Evolutionary conservation across 2,329 filamentous ascomycete species (phyloP), one percentile per base, ranked within the genome.

Genomic region (Emmonsiellopsis sp.): DNA sequence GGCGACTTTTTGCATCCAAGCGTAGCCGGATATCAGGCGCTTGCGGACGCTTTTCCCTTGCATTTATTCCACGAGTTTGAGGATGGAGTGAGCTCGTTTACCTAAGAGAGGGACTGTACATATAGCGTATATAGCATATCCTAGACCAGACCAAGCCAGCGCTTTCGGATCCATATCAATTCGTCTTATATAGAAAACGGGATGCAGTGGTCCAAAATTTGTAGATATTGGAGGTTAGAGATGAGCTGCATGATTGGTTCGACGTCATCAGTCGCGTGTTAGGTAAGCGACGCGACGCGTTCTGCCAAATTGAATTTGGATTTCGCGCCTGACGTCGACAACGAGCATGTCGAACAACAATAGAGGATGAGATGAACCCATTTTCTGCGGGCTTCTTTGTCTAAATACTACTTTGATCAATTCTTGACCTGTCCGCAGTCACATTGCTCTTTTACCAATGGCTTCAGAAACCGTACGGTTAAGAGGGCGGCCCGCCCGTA

Each of bases 1-100:
- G 84, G 84, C 0, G 84, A 87, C 65, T 83, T 82, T 63, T 63
- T 87, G 61, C 84, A 87, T 70, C 80, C 81, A 0, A 84, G 78
- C 63, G 74, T 75, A 0, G 69, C 63, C 2, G 83, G 82, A 0
- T 87, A 84, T 63, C 75, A 81, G 63, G 72, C 74, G 1, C 69
- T 87, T 61, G 83, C 82, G 1, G 73, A 81, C 54, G 65, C 66
- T 50, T 84, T 86, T 57, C 80, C 81, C 0, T 57, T 85, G 44
- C 69, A 73, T 5, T 62, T 84, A 2, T 81, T 86, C 60, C 6
- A 5, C 5, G 17, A 27, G n/a, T 52, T 52, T 40, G 32, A 46
- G 34, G 6, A 31, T 17, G 32, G 42, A 6, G 42, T 33, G 6
- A 40, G 10, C 42, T 40, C 42, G 34, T 40, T 52, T 11, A 36